Percentiles rank a stretch among this genome's conserved stretches.
Conservation (phyloP, 495 filamentous ascomycete species). For the Wilcoxina mikolae region DNA sequence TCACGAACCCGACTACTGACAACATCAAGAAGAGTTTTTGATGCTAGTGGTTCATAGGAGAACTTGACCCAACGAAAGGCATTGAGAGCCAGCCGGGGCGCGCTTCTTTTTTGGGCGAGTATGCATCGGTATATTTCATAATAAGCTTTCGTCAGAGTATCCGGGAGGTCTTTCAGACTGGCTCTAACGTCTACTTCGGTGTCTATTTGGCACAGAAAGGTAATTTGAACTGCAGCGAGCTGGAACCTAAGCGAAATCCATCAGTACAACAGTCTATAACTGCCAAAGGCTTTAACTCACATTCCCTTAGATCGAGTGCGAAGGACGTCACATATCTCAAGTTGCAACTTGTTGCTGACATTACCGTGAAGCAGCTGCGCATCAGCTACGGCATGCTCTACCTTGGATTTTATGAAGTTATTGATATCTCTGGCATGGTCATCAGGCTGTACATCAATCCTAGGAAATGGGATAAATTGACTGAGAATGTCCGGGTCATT, state of each 20-base stretch:
- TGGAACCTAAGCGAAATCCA: too few species aligned
- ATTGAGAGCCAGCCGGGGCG: not conserved
- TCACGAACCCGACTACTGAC: not conserved
- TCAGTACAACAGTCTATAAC: too few species aligned
- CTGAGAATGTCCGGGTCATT: constrained; percentile 13
- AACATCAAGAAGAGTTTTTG: not conserved
- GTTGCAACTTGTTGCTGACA: not conserved
- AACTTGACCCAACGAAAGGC: constrained; percentile 1
- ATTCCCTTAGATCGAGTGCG: constrained; percentile 2
- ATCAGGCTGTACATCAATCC: not conserved
- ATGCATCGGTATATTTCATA: not conserved
- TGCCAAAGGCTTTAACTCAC: too few species aligned
- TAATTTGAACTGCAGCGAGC: not conserved
- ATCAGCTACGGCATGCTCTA: constrained; percentile 5
- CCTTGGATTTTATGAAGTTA: constrained; percentile 1
- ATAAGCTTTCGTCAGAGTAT: not conserved
- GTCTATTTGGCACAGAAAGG: not conserved
- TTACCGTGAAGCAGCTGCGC: constrained; percentile 3
- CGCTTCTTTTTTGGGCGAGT: not conserved
- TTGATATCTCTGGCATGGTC: constrained; percentile 1
- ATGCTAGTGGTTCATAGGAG: not conserved
- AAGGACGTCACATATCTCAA: not conserved
- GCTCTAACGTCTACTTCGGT: not conserved
- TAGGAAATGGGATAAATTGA: not conserved
- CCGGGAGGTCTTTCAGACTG: not conserved